Evolutionary conservation across 352 stramenopile species (phyloP).

Genomic region (Globisporangium splendens): DNA sequence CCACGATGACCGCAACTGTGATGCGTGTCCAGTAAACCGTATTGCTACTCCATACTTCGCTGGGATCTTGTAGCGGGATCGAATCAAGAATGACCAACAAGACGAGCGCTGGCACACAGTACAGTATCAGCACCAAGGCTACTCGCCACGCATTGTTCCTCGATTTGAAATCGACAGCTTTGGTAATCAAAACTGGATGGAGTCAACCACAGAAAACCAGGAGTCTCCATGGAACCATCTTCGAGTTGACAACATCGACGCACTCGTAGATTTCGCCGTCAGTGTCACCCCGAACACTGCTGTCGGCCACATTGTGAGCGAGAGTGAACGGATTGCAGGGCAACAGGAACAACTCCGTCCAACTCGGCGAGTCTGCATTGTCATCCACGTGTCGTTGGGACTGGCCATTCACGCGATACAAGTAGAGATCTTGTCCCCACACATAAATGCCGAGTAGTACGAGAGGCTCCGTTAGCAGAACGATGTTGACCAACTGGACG

Average conservation of each 20-base stretch:
- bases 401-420: not conserved
- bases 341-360: not conserved
- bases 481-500: constrained; percentile 13
- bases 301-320: not conserved
- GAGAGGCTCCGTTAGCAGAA: not conserved
- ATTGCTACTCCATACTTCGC: too few relatives aligned
- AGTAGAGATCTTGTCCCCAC: not conserved
- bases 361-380: not conserved
- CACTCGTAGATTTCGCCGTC: not conserved
- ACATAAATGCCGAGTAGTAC: not conserved
- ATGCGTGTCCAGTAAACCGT: too few relatives aligned
- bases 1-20: too few relatives aligned
- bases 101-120: too few relatives aligned
- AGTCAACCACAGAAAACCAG: not conserved
- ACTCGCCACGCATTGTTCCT: too few relatives aligned
- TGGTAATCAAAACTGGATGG: too few relatives aligned
- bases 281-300: not conserved
- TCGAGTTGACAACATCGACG: not conserved
- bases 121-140: too few relatives aligned
- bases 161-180: too few relatives aligned
- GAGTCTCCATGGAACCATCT: not conserved
- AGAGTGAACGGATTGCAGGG: not conserved
- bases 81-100: too few relatives aligned
- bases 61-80: too few relatives aligned
- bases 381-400: too few relatives aligned